Evolutionary conservation across 495 filamentous ascomycete species (phyloP).

Genomic region (Aspergillus ellipticus): DNA sequence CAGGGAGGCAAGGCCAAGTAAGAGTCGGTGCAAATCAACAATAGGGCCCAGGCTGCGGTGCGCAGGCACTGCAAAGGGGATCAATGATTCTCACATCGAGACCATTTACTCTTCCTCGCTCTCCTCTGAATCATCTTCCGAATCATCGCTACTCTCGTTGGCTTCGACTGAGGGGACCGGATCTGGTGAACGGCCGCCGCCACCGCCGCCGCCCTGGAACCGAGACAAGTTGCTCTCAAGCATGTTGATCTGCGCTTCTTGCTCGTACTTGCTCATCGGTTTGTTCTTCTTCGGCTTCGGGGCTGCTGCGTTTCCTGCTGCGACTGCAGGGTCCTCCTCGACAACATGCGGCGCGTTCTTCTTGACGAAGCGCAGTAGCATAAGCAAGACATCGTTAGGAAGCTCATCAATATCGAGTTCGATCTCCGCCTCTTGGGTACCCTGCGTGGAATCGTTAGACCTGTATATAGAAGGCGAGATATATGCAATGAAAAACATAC

Average conservation of each 20-base stretch:
- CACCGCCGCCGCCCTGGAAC: constrained; percentile 40
- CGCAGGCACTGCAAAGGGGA: neutral
- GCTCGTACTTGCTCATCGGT: constrained; percentile 93
- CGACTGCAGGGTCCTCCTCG: constrained; percentile 38
- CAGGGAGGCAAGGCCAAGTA: neutral
- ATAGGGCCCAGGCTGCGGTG: neutral
- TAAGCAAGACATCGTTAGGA: constrained; percentile 65
- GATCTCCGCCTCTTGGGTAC: constrained; percentile 77
- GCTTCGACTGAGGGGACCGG: constrained; percentile 44
- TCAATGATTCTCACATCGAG: neutral
- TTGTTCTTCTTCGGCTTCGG: constrained; percentile 94
- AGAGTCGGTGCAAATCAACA: no score
- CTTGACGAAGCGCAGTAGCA: constrained; percentile 73
- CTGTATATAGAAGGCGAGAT: constrained; percentile 3
- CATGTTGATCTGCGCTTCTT: constrained; percentile 81
- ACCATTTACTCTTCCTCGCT: constrained; percentile 50
- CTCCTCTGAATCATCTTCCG: constrained; percentile 52
- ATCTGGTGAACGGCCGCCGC: constrained; percentile 35
- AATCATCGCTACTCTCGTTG: constrained; percentile 48
- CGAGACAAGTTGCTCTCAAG: constrained; percentile 57
- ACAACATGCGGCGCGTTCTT: constrained; percentile 57
- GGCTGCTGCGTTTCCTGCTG: constrained; percentile 44
- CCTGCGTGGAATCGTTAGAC: constrained; percentile 33
- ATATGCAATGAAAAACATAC: constrained; percentile 29
- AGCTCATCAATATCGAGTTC: constrained; percentile 89